A percentile compares a stretch with the other conserved stretches of the same genome.
Conservation (phyloP, 192 early-diverging fungal species). For the Rhizoclosmatium globosum region DNA sequence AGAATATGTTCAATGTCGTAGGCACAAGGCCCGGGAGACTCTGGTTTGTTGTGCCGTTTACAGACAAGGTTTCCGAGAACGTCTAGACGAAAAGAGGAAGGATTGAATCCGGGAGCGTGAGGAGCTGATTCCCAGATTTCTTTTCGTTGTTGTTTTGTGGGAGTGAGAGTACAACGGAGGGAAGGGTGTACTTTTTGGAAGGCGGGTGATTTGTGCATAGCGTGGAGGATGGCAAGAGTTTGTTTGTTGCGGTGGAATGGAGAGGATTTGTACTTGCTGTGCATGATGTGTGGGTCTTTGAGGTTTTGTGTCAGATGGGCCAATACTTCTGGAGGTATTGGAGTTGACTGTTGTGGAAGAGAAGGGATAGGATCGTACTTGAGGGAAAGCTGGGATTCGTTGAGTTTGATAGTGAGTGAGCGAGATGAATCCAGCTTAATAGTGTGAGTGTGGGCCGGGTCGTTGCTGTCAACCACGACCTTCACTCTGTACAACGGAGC, state of each 20-base stretch:
- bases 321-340: not conserved
- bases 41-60: conserved; percentile 8
- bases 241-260: not conserved
- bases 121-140: conserved; percentile 8
- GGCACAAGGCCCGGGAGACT: not conserved
- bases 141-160: not conserved
- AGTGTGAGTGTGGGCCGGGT: not conserved
- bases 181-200: conserved; percentile 1
- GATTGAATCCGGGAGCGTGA: conserved; percentile 2
- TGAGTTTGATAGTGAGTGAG: not conserved
- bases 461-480: not conserved
- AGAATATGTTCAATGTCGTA: conserved; percentile 24
- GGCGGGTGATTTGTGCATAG: not conserved
- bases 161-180: not conserved
- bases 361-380: not conserved
- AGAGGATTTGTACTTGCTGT: not conserved
- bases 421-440: not conserved
- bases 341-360: not conserved
- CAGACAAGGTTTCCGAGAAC: conserved; percentile 20
- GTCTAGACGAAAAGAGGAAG: conserved; percentile 8
- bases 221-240: not conserved
- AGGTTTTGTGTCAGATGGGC: not conserved
- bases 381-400: not conserved
- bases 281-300: conserved; percentile 1
- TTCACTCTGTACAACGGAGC: not conserved